These are phyloP conservation scores for Daldinia vernicosa DNA, from an alignment of 495 filamentous ascomycete species.

Conservation along the genomic window DNA sequence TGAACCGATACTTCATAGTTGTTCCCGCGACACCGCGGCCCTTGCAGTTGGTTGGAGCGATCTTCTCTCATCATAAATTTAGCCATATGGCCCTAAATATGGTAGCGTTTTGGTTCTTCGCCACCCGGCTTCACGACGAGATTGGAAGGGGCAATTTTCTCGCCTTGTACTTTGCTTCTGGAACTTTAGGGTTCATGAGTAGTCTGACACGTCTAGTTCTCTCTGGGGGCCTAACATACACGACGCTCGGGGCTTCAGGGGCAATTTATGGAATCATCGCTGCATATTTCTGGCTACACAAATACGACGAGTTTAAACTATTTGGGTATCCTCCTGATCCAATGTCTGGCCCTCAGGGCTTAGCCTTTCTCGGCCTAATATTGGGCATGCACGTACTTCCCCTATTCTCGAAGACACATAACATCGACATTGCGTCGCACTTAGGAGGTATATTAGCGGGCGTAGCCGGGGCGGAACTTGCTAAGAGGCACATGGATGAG, in stretches of 20 bases:
- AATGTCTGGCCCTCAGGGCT: constrained; percentile 60
- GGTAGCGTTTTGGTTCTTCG: constrained; percentile 62
- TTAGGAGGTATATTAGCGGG: constrained; percentile 71
- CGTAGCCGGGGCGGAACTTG: constrained; percentile 48
- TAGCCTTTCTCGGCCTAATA: constrained; percentile 58
- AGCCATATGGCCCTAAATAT: constrained; percentile 78
- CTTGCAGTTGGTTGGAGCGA: constrained; percentile 70
- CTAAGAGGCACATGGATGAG: constrained; percentile 36
- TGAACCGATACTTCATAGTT: constrained; percentile 83
- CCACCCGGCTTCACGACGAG: constrained; percentile 76
- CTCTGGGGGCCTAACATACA: constrained; percentile 43
- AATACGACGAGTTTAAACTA: constrained; percentile 59
- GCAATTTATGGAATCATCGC: constrained; percentile 73
- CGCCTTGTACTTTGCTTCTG: constrained; percentile 75
- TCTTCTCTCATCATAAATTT: constrained; percentile 80
- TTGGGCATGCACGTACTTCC: constrained; percentile 58
- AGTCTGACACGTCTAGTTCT: constrained; percentile 70
- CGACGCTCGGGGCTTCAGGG: constrained; percentile 76
- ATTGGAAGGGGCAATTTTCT: constrained; percentile 87
- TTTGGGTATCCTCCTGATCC: constrained; percentile 61
- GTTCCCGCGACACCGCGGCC: constrained; percentile 74
- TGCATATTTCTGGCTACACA: constrained; percentile 74
- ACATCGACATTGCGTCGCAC: constrained; percentile 77
- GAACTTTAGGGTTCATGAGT: constrained; percentile 70
- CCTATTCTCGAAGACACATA: constrained; percentile 46